phyloP scores from a whole-genome alignment of 805 yeast species.

The Saccharomycopsis malanga region DNA sequence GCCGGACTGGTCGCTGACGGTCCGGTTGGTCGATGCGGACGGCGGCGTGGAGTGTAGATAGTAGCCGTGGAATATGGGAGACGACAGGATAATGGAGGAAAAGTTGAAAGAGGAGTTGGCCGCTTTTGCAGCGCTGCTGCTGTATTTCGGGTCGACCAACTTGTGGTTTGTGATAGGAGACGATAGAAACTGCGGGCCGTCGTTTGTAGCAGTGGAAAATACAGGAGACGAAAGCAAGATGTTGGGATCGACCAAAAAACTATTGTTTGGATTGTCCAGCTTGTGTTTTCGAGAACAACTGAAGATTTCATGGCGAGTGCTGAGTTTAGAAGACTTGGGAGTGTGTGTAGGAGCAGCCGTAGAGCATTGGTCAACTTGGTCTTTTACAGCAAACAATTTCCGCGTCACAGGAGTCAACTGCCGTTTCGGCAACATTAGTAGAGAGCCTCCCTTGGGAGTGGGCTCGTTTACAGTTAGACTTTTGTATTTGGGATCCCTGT shows the following conservation, averaged over 20 bases:
- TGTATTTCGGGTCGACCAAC: neutral
- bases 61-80: conserved; percentile 19
- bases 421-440: neutral
- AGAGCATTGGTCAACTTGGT: neutral
- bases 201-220: neutral
- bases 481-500: neutral
- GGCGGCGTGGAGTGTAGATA: conserved; percentile 4
- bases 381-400: conserved; percentile 12
- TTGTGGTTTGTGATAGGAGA: neutral
- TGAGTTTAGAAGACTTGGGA: neutral
- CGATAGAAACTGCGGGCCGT: conserved; percentile 2
- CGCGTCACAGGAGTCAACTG: conserved; percentile 18
- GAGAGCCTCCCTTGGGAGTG: neutral
- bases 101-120: conserved; percentile 15
- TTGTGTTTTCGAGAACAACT: neutral
- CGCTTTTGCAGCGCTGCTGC: neutral
- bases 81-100: conserved; percentile 14
- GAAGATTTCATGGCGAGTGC: neutral
- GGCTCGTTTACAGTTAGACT: neutral
- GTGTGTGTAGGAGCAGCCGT: neutral
- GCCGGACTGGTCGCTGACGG: neutral
- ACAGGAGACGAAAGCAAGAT: conserved; percentile 10
- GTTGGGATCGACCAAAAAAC: conserved; percentile 15
- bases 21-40: neutral
- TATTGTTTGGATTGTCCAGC: conserved; percentile 21